Conservation (phyloP, 768 basidiomycete species). For the Cystoderma amianthinum region DNA sequence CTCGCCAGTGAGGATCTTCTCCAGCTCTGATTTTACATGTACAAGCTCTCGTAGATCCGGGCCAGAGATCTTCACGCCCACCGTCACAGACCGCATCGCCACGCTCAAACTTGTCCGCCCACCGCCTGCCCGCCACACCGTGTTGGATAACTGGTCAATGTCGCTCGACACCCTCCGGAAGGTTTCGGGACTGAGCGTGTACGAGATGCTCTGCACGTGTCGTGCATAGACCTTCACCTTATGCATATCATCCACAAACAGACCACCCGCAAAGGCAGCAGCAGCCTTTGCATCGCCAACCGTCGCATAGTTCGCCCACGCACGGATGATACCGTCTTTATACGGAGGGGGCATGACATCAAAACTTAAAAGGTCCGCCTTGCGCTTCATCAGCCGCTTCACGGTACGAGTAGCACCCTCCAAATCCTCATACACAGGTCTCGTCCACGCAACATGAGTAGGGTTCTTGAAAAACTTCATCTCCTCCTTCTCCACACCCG, state of each 20-base stretch:
- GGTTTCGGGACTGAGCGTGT: conserved; percentile 26
- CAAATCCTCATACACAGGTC: conserved; percentile 34
- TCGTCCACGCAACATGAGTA: conserved; percentile 44
- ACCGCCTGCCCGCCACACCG: conserved; percentile 14
- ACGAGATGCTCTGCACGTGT: conserved; percentile 47
- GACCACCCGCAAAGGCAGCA: conserved; percentile 36
- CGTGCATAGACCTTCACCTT: conserved; percentile 39
- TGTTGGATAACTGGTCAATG: conserved; percentile 34
- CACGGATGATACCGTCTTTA: conserved; percentile 37
- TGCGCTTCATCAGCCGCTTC: conserved; percentile 28
- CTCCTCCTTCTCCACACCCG: conserved; percentile 28
- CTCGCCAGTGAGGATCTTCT: conserved; percentile 58
- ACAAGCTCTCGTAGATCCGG: conserved; percentile 44
- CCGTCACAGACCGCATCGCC: neutral
- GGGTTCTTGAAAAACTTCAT: conserved; percentile 39
- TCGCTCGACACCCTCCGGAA: conserved; percentile 37
- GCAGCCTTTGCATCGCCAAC: conserved; percentile 46
- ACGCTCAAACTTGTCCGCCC: neutral
- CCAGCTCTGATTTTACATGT: conserved; percentile 51
- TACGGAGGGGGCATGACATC: conserved; percentile 46
- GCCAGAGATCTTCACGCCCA: conserved; percentile 39
- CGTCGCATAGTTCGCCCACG: conserved; percentile 49
- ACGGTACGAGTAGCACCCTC: conserved; percentile 28
- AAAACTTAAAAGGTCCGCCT: conserved; percentile 26
- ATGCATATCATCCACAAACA: conserved; percentile 38